phyloP scores from a whole-genome alignment of 805 yeast species.

The Yarrowia keelungensis region DNA sequence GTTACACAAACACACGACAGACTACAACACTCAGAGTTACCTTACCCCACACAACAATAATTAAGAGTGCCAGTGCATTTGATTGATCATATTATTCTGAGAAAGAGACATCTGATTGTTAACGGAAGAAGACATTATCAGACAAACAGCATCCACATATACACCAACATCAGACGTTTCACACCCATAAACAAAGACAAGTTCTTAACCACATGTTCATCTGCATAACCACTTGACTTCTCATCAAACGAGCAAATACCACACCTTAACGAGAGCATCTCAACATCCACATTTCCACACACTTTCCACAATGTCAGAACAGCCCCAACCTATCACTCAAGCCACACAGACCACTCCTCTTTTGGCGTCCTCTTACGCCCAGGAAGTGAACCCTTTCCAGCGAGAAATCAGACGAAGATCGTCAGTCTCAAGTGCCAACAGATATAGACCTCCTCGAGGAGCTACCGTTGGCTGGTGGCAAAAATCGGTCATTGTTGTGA shows the following conservation, averaged over 20 bases:
- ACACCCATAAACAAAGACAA: neutral
- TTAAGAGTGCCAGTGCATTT: too few relatives aligned
- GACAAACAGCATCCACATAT: too few relatives aligned
- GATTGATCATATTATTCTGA: too few relatives aligned
- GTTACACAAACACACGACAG: too few relatives aligned
- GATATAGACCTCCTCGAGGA: constrained; percentile 18
- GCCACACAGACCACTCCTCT: constrained; percentile 30
- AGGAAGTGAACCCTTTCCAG: constrained; percentile 33
- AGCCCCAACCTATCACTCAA: constrained; percentile 23
- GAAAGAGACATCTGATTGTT: too few relatives aligned
- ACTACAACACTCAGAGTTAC: too few relatives aligned
- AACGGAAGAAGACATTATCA: too few relatives aligned
- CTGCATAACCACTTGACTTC: neutral
- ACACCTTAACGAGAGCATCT: neutral
- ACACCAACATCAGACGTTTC: neutral
- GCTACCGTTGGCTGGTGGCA: constrained; percentile 30
- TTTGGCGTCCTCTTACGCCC: constrained; percentile 24
- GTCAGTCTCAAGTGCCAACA: constrained; percentile 17
- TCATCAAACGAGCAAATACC: constrained; percentile 6
- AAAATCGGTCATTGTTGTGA: constrained; percentile 16
- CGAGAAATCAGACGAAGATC: constrained; percentile 38
- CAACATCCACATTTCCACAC: too few relatives aligned
- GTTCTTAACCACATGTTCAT: too few relatives aligned
- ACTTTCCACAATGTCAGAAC: neutral
- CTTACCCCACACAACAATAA: too few relatives aligned